Conservation (phyloP, 2,329 filamentous ascomycete species). For the Cephalotrichum gorgonifer region DNA sequence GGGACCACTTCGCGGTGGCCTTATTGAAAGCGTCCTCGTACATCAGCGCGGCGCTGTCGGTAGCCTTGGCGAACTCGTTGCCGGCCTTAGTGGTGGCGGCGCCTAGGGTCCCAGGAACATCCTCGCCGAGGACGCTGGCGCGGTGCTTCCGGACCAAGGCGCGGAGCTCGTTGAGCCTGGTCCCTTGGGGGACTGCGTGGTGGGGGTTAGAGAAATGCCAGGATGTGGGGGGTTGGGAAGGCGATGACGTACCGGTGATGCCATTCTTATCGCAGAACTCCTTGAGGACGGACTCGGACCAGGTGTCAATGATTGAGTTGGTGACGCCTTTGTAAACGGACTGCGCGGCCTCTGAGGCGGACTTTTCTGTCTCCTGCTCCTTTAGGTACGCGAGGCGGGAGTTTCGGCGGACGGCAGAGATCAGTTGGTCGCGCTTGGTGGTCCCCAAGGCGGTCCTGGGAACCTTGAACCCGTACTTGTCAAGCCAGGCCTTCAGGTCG, state of each 20-base stretch:
- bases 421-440: conserved; percentile 65
- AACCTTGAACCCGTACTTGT: conserved; percentile 73
- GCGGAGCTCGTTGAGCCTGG: conserved; percentile 78
- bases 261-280: conserved; percentile 86
- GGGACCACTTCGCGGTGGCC: conserved; percentile 56
- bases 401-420: conserved; percentile 85
- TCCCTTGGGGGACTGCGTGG: conserved; percentile 73
- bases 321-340: conserved; percentile 65
- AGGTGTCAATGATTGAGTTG: conserved; percentile 77
- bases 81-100: conserved; percentile 66
- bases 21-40: conserved; percentile 57
- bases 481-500: conserved; percentile 88
- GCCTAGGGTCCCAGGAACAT: conserved; percentile 47
- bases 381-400: conserved; percentile 68
- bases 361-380: conserved; percentile 48
- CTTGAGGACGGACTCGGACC: conserved; percentile 84
- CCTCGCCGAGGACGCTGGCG: conserved; percentile 60
- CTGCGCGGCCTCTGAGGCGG: conserved; percentile 54
- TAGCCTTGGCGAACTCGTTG: conserved; percentile 68
- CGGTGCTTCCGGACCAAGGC: conserved; percentile 85
- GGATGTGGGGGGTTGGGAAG: background rate
- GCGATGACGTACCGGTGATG: conserved; percentile 37
- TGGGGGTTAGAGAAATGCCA: conserved; percentile 7
- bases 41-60: conserved; percentile 53
- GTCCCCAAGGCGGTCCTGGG: conserved; percentile 64